Base-by-base conservation (phyloP, 2,329 filamentous ascomycete genomes). In the Alternaria sp. region DNA sequence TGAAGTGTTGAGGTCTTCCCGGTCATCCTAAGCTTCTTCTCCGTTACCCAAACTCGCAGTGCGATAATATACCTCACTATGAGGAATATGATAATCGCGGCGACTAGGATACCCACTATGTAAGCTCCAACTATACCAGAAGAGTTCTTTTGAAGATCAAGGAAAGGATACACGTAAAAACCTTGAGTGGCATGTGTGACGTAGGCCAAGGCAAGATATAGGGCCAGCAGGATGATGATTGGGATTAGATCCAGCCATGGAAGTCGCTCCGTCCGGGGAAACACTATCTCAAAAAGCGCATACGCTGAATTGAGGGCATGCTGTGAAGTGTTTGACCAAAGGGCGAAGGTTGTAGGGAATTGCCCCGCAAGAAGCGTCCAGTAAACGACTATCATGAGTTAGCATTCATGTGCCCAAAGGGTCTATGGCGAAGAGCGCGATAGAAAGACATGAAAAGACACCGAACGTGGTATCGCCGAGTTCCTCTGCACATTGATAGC, bases 151-250 rank as follows among this genome's bases (percentile, higher is more conserved):
- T 76, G 72, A 6, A 79, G 74, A 74, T 97, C 85, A n/a, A 97
- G 85, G 79, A 97, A 97, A 59, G 72, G 76, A 80, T 97, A 97
- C 0, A 90, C 85, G 77, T 94, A 96, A 75, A 90, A 92, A 3
- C 86, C 86, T 76, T 93, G 83, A 0, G 88, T 89, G 5, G 86
- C 87, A 62, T 86, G 79, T 0, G 91, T 94, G 22, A 95, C 69
- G 77, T 92, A 96, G 1, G 92, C 92, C 16, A 96, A 80, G 0
- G 82, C 86, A 11, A 94, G 84, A 75, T 96, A 97, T 4, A 89
- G 79, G 0, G 86, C 87, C 43, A 96, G 84, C 7, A 95, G 77
- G n/a, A 92, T 58, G 64, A 94, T 79, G 14, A 94, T 81, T 73
- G 87, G 89, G 14, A 86, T 77, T n/a, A 92, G 76, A 72, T 93